Conservation (phyloP, 2,329 filamentous ascomycete genomes). For the Exophiala viscosa region DNA sequence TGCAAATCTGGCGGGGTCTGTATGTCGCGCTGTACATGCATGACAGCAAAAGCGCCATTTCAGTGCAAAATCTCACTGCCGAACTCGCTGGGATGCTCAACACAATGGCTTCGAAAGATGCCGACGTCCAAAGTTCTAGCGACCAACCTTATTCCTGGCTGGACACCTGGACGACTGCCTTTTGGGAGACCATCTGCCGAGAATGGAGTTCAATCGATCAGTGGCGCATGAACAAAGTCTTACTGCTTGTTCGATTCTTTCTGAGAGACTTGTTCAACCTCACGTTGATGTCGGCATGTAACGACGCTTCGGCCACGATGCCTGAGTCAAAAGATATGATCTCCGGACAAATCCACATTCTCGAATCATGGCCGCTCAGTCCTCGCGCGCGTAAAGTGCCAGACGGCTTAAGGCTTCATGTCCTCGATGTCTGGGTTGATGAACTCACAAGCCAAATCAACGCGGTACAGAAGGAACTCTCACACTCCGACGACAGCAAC, state of each 20-base stretch:
- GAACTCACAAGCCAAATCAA: constrained; percentile 53
- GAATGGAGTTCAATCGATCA: constrained; percentile 71
- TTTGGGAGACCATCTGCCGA: constrained; percentile 66
- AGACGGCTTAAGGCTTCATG: constrained; percentile 80
- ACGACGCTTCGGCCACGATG: constrained; percentile 16
- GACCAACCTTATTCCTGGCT: constrained; percentile 12
- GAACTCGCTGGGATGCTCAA: constrained; percentile 21
- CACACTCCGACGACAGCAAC: constrained; percentile 2
- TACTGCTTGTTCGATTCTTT: constrained; percentile 72
- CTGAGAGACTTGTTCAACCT: constrained; percentile 24
- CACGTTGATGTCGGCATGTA: constrained; percentile 10
- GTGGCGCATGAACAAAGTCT: constrained; percentile 85
- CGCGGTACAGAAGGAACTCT: constrained; percentile 4
- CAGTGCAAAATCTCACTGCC: constrained; percentile 24
- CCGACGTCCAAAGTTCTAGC: not conserved
- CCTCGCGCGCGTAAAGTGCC: constrained; percentile 58
- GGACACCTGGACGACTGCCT: constrained; percentile 42
- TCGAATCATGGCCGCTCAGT: constrained; percentile 39
- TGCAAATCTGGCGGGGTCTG: constrained; percentile 29
- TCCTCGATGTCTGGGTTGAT: constrained; percentile 87
- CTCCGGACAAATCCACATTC: constrained; percentile 19
- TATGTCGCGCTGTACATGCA: constrained; percentile 30
- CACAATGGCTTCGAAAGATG: constrained; percentile 17
- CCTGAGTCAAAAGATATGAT: constrained; percentile 22
- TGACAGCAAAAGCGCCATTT: constrained; percentile 26